phyloP scores from a whole-genome alignment of 179 eudicot species.

The Sideroxylon spinosum region DNA sequence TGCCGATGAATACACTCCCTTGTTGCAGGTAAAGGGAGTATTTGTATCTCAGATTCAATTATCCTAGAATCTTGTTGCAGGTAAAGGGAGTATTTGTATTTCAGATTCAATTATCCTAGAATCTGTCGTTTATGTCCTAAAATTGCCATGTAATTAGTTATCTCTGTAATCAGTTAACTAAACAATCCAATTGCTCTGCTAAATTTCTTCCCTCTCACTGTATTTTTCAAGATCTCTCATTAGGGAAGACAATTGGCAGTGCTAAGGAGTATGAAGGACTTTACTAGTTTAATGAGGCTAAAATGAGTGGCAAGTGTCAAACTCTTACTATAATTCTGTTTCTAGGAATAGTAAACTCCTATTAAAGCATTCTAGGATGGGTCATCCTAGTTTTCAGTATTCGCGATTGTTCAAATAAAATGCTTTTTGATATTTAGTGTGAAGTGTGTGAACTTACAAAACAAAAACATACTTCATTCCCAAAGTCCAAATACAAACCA shows the following conservation, averaged over 20 bases:
- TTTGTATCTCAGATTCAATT: background rate
- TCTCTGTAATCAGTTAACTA: background rate
- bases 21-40: background rate
- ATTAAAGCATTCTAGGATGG: background rate
- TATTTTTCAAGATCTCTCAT: background rate
- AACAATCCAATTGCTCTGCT: background rate
- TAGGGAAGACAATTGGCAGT: slow-evolving; percentile 12
- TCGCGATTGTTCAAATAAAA: background rate
- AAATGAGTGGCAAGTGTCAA: background rate
- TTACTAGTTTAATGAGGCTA: background rate
- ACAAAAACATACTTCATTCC: background rate
- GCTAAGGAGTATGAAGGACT: background rate
- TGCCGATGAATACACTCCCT: background rate
- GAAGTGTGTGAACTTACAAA: background rate
- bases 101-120: background rate
- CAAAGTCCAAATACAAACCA: background rate
- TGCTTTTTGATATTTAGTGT: background rate
- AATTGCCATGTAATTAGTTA: background rate
- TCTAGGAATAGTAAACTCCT: background rate
- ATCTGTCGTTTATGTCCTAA: background rate
- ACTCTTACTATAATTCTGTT: background rate
- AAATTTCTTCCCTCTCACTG: background rate
- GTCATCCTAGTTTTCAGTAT: background rate
- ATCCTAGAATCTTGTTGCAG: background rate
- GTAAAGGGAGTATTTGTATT: background rate